Evolutionary conservation across 2,329 filamentous ascomycete genomes (phyloP), one percentile per base, ranked within the genome.

Genomic region (Diaporthe batatas): DNA sequence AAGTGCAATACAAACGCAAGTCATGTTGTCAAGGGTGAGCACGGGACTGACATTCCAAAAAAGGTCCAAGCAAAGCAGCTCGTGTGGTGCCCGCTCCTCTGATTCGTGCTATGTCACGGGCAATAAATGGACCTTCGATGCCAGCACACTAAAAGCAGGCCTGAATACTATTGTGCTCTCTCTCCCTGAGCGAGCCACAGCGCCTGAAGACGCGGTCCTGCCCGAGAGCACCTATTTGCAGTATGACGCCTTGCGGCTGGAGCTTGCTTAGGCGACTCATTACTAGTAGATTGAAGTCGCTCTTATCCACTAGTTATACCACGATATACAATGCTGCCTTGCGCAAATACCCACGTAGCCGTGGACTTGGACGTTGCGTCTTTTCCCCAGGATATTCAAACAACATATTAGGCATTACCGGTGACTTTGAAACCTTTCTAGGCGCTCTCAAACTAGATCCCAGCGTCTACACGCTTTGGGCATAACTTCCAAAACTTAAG

Each of bases 1-100:
- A 80, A 80, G 81, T 82, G 59, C 10, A n/a, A 34, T 12, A 21
- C 3, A 16, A 12, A 10, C 12, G 23, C 32, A n/a, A 29, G 16
- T 39, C 21, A 42, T 14, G 14, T 12, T 10, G 6, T 6, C 42
- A 34, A 49, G 6, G 3, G 1, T 4, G 59, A 65, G 11, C 11
- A 18, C 11, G 21, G n/a, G 18, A 36, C 59, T 65, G 7, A 65
- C 3, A 1, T 12, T 11, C 16, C 12, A 23, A 0, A 16, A 65
- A n/a, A 65, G 59, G 34, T 65, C 59, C 21, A 65, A 65, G 44
- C 59, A 65, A 25, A 65, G 59, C 29, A 65, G 59, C 18, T 65
- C 59, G 21, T 65, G 59, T 32, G 59, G 59, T 25, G 59, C 59
- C 18, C 59, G 59, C 0, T 65, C 59, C 18, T 21, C 23, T 23